phyloP scores from a whole-genome alignment of 2,329 filamentous ascomycete species.

The Trichoderma guizhouense region DNA sequence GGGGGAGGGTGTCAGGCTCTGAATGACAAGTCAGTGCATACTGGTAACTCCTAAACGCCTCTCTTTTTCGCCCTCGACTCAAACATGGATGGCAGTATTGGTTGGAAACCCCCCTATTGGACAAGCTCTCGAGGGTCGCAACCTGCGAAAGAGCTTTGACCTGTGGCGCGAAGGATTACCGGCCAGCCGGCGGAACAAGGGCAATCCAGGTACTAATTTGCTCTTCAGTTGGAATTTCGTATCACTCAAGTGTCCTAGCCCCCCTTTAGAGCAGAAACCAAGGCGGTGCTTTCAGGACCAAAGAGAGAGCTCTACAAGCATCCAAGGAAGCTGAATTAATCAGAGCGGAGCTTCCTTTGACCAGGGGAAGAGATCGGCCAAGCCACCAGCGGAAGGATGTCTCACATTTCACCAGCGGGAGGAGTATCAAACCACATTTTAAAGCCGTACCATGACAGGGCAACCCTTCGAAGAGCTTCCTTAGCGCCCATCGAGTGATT shows the following conservation, averaged over 20 bases:
- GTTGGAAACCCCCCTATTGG: neutral
- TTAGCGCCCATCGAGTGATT: constrained; percentile 1
- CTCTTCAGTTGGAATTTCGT: neutral
- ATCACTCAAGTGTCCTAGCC: neutral
- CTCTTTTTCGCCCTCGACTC: neutral
- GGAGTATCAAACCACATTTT: neutral
- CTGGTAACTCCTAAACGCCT: neutral
- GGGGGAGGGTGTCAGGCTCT: neutral
- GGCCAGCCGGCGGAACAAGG: neutral
- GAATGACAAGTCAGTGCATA: neutral
- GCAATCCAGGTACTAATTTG: neutral
- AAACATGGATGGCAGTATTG: neutral
- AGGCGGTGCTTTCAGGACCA: neutral
- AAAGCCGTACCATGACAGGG: neutral
- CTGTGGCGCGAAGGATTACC: neutral
- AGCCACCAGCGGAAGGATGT: constrained; percentile 9
- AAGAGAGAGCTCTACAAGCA: neutral
- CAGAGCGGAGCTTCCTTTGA: neutral
- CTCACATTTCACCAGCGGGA: constrained; percentile 6
- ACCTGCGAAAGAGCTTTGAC: neutral
- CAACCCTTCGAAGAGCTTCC: neutral
- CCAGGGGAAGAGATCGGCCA: constrained; percentile 5
- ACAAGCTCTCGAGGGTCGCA: neutral
- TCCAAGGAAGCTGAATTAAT: neutral
- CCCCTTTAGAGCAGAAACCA: neutral